Percentiles rank a stretch among this genome's conserved stretches.
Evolutionary conservation across 202 grass and related monocot genomes (phyloP).

Genomic region (Setaria viridis): DNA sequence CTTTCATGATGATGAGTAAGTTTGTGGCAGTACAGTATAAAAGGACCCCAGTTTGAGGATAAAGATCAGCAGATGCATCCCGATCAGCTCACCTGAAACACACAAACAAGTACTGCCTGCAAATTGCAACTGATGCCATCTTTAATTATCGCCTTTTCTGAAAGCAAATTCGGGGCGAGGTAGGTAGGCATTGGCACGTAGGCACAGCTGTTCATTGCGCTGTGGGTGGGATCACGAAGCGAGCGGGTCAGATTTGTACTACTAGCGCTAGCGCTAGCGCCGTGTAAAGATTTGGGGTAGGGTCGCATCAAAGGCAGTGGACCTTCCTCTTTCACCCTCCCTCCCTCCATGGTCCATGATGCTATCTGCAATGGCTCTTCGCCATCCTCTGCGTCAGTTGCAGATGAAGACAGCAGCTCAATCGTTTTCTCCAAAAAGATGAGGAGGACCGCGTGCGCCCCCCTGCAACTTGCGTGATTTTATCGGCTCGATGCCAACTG

Average conservation of each 20-base stretch:
- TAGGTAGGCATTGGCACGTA: background rate
- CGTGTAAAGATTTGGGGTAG: conserved; percentile 14
- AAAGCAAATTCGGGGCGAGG: background rate
- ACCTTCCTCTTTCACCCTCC: background rate
- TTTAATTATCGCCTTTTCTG: background rate
- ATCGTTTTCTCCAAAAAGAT: conserved; percentile 60
- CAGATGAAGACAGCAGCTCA: conserved; percentile 49
- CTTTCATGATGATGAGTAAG: background rate
- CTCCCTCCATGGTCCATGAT: conserved; percentile 4
- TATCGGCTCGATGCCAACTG: conserved; percentile 44
- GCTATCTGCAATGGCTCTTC: background rate
- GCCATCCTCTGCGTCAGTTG: conserved; percentile 14
- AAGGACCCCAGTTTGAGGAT: background rate
- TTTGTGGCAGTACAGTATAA: background rate
- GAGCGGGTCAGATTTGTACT: background rate
- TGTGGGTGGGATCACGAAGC: conserved; percentile 1
- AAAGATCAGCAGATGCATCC: background rate
- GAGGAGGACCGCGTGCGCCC: conserved; percentile 45
- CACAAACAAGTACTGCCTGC: background rate
- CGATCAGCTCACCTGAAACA: background rate
- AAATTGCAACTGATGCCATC: background rate
- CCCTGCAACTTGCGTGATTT: conserved; percentile 35
- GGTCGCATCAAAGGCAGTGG: conserved; percentile 20
- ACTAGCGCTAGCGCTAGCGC: background rate
- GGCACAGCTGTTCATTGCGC: background rate